Conservation (phyloP, 768 basidiomycete species). For the Gautieria morchelliformis region DNA sequence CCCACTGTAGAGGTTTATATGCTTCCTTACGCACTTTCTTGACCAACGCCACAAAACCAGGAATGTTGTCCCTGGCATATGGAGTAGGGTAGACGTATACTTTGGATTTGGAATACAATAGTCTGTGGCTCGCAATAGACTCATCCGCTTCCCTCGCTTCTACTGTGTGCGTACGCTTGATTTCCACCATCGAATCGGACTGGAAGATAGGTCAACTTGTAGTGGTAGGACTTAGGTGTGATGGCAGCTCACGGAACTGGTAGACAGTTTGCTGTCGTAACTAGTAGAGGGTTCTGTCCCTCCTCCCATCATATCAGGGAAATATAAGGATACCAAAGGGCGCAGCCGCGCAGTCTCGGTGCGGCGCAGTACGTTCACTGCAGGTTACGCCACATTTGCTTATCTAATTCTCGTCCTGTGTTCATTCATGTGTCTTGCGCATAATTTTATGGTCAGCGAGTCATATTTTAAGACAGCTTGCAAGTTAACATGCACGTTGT, state of each 20-base stretch:
- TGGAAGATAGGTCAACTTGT: conserved; percentile 11
- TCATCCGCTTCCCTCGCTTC: conserved; percentile 37
- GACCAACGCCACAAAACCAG: conserved; percentile 88
- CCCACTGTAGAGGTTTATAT: background rate
- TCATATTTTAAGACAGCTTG: no score
- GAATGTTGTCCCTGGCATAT: conserved; percentile 86
- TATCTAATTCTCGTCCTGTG: no score
- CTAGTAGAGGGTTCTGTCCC: conserved; percentile 16
- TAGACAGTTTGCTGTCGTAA: conserved; percentile 38
- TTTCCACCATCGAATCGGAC: conserved; percentile 68
- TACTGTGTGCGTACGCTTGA: conserved; percentile 30
- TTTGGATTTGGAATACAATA: conserved; percentile 87
- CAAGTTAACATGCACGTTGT: no score
- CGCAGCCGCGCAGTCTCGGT: background rate
- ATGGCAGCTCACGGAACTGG: conserved; percentile 28
- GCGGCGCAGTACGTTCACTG: background rate
- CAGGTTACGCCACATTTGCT: no score
- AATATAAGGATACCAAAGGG: background rate
- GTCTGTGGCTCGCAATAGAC: conserved; percentile 39
- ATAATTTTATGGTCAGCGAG: no score
- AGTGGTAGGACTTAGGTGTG: conserved; percentile 1
- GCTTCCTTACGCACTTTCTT: conserved; percentile 52
- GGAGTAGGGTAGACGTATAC: conserved; percentile 94
- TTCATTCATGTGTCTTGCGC: no score
- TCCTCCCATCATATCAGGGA: background rate